Percentiles rank a stretch among this genome's conserved stretches.
phyloP scores from a whole-genome alignment of 768 basidiomycete species.

The button mushroom (Agaricus bisporus) region DNA sequence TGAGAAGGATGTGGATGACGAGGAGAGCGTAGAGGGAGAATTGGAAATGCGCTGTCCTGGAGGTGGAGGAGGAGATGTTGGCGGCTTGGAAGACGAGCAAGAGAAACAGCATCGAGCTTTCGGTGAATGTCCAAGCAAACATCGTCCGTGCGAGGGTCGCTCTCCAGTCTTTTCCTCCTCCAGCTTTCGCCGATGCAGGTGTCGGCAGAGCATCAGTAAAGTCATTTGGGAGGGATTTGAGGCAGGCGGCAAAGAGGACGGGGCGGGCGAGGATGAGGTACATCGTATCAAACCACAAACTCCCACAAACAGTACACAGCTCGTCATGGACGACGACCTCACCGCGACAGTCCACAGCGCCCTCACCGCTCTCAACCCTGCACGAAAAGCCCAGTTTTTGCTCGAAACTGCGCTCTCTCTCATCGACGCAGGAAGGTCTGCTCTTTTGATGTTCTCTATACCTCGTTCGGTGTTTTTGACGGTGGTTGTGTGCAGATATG shows the following conservation, averaged over 20 bases:
- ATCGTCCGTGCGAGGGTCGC: constrained; percentile 22
- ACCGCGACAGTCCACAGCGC: constrained; percentile 44
- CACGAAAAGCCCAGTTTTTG: constrained; percentile 43
- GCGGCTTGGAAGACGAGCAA: constrained; percentile 70
- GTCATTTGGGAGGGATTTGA: background rate
- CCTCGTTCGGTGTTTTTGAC: background rate
- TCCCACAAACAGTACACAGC: background rate
- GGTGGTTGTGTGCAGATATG: constrained; percentile 45
- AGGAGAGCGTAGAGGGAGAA: constrained; percentile 60
- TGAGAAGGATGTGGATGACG: constrained; percentile 52
- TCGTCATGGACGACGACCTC: constrained; percentile 38
- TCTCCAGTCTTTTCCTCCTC: constrained; percentile 1
- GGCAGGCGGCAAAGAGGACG: background rate
- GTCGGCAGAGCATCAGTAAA: constrained; percentile 1
- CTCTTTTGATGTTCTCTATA: constrained; percentile 4
- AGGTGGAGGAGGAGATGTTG: constrained; percentile 46
- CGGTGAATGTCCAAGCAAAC: constrained; percentile 70
- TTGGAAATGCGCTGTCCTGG: constrained; percentile 62
- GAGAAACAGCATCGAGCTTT: constrained; percentile 66
- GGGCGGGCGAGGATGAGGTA: background rate
- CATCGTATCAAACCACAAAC: background rate
- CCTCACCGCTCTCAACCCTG: constrained; percentile 36
- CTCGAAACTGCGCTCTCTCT: constrained; percentile 42
- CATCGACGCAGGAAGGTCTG: constrained; percentile 46
- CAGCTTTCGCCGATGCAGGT: background rate